Base-by-base conservation (phyloP, 192 early-diverging fungal genomes). In the Coemansia sp. region DNA sequence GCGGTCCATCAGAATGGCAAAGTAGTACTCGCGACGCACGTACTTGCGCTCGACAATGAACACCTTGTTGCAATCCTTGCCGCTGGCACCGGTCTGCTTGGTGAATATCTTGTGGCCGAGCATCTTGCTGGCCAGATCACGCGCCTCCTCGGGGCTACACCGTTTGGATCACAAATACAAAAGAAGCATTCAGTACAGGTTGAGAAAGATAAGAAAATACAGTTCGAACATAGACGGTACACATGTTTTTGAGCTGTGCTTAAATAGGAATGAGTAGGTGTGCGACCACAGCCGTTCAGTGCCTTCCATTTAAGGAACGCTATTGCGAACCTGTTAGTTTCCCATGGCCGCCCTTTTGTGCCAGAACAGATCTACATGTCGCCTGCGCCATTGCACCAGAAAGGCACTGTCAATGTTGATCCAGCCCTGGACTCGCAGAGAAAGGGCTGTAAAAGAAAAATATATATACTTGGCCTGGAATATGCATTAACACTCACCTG, bases 1-100 rank as follows among this genome's bases (percentile, higher is more conserved):
- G 60, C 97, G 93, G 85, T 98, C 97, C 92, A 96, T 91, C 59
- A 97, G 78, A 73, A 99, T 94, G 51, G 97, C 95, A 88, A 99
- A 97, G 90, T 99, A 98, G 88, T 91, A 98, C 85, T 98, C 95
- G 65, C 90, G 90, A 66, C 95, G 93, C 70, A 93, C 92, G 78
- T 93, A 97, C 73, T 94, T 87, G 68, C 97, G 94, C 86, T 99
- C 95, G 58, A 91, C 92, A 65, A 99, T 90, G 82, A 90, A 99
- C 60, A 94, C 91, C 82, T 87, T 83, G 81, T 94, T 94, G 87
- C 97, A 99, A 63, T 87, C 83, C 72, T 97, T 94, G 55, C 97
- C 97, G 44, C 69, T 89, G 60, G 90, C 89, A 47, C 97, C 95
- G 37, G 97, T 99, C 81, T 99, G 97, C 86, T 99, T 99, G 68